Conservation (phyloP, 441 rosid genomes). For the Brassica balearica region DNA sequence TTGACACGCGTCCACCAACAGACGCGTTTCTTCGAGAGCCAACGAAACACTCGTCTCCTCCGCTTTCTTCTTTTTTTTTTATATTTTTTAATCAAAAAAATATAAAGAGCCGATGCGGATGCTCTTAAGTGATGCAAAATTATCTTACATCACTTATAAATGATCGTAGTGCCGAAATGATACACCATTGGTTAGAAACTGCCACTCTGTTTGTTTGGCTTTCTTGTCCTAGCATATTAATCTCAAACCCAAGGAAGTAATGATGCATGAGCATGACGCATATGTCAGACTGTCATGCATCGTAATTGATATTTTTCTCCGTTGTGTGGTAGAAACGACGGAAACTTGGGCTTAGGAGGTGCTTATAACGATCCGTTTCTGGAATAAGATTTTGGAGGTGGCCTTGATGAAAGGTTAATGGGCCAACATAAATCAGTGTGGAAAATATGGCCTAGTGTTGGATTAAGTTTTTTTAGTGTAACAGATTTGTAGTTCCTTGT, state of each 20-base stretch:
- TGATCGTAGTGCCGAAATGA: not conserved
- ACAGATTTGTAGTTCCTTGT: too few relatives aligned
- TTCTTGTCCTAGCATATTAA: not conserved
- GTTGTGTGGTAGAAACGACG: not conserved
- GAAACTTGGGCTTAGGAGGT: not conserved
- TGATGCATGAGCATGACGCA: not conserved
- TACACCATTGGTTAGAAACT: not conserved
- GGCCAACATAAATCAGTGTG: not conserved
- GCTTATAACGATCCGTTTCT: not conserved
- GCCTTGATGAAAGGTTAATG: not conserved
- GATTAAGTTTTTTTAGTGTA: too few relatives aligned
- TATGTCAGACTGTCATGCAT: not conserved
- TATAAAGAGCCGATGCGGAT: too few relatives aligned
- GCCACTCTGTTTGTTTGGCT: not conserved
- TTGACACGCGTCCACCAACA: too few relatives aligned
- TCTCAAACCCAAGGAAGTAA: not conserved
- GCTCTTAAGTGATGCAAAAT: too few relatives aligned
- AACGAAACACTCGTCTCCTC: too few relatives aligned
- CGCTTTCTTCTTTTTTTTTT: too few relatives aligned
- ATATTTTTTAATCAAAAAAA: too few relatives aligned
- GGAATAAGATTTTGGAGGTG: not conserved
- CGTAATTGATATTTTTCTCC: not conserved
- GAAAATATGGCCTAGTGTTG: not conserved
- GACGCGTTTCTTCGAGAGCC: too few relatives aligned
- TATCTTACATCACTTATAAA: too few relatives aligned